Conservation (phyloP, 2,329 filamentous ascomycete species). For the Colletotrichum viniferum region DNA sequence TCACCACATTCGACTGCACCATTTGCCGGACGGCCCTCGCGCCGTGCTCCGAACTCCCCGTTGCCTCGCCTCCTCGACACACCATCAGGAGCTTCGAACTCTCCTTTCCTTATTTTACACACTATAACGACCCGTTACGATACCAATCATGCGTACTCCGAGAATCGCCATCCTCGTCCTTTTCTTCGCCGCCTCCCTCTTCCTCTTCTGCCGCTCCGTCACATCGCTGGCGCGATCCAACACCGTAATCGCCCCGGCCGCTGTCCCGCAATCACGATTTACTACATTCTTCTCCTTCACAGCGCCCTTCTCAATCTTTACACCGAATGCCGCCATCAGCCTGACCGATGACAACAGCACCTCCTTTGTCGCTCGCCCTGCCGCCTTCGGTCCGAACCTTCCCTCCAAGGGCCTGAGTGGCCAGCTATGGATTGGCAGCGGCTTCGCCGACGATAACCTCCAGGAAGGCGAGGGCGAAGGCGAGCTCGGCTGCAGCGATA, state of each 20-base stretch:
- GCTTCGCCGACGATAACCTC: constrained; percentile 81
- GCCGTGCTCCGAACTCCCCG: neutral
- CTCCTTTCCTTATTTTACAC: neutral
- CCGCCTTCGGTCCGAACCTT: constrained; percentile 86
- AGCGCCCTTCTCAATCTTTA: constrained; percentile 85
- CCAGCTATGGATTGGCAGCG: constrained; percentile 90
- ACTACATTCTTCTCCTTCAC: constrained; percentile 72
- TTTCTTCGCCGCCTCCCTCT: constrained; percentile 57
- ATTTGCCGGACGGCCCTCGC: neutral
- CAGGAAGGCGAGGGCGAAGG: constrained; percentile 71
- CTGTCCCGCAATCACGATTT: constrained; percentile 46
- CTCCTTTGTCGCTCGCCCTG: constrained; percentile 91
- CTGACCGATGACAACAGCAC: constrained; percentile 98
- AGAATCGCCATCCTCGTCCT: constrained; percentile 58
- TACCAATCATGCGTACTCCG: constrained; percentile 55
- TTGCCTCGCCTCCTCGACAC: neutral
- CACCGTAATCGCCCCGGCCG: constrained; percentile 17
- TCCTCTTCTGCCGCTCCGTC: constrained; percentile 59
- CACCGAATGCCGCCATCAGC: constrained; percentile 93
- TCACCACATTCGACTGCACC: neutral
- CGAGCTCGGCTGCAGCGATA: constrained; percentile 93
- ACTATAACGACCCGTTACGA: constrained; percentile 8
- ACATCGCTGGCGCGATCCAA: constrained; percentile 38
- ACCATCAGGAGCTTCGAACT: neutral
- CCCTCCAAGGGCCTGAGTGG: constrained; percentile 80